Evolutionary conservation across 2,329 filamentous ascomycete genomes (phyloP).

Genomic region (Cordyceps cicadae): DNA sequence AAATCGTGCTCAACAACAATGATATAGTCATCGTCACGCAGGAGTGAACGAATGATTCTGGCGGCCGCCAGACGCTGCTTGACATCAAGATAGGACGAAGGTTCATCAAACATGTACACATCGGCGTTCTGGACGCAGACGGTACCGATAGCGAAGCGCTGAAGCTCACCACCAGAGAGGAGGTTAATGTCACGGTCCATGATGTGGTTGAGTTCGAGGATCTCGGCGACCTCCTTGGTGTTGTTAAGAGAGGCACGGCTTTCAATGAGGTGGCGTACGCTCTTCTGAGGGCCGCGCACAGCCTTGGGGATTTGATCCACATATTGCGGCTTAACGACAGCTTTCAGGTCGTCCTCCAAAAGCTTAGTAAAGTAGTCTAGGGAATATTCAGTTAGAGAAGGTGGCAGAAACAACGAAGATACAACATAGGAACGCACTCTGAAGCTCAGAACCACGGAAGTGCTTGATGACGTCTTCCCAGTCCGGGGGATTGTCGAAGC

Average conservation of each 20-base stretch:
- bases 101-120: constrained; percentile 99
- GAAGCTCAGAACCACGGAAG: constrained; percentile 93
- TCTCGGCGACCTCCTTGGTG: constrained; percentile 70
- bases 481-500: constrained; percentile 92
- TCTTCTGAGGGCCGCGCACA: constrained; percentile 72
- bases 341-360: constrained; percentile 92
- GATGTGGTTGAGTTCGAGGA: constrained; percentile 81
- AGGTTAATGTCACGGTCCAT: constrained; percentile 83
- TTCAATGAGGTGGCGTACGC: constrained; percentile 70
- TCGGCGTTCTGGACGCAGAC: constrained; percentile 95
- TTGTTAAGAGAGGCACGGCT: constrained; percentile 70
- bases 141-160: constrained; percentile 93
- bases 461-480: constrained; percentile 99
- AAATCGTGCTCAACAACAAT: constrained; percentile 99
- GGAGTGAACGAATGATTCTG: constrained; percentile 82
- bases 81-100: constrained; percentile 97
- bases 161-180: constrained; percentile 93
- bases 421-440: constrained; percentile 55
- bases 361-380: constrained; percentile 96
- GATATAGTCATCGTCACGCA: constrained; percentile 85
- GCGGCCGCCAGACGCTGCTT: constrained; percentile 95
- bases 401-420: not conserved
- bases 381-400: constrained; percentile 11
- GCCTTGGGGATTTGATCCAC: constrained; percentile 96
- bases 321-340: constrained; percentile 98